These are phyloP conservation scores for Candida lessepsii DNA, from an alignment of 805 yeast species.

Conservation along the genomic window DNA sequence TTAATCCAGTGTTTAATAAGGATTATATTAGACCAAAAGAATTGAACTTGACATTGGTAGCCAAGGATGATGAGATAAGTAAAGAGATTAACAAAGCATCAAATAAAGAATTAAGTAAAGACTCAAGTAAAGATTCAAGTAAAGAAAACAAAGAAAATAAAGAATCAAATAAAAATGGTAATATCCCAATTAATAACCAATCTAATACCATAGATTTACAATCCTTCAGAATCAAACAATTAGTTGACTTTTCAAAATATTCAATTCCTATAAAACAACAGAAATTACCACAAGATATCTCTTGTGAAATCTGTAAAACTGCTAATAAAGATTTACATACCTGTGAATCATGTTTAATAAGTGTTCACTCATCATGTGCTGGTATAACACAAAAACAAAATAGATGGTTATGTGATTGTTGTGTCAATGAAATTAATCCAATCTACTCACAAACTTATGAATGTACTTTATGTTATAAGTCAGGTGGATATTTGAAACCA, in stretches of 20 bases:
- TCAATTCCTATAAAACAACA: neutral
- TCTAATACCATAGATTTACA: neutral
- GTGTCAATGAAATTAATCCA: slow-evolving; percentile 70
- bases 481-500: slow-evolving; percentile 65
- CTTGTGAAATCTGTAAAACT: slow-evolving; percentile 4
- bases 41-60: slow-evolving; percentile 10
- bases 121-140: too few species aligned
- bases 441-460: slow-evolving; percentile 52
- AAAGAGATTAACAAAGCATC: too few species aligned
- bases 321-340: slow-evolving; percentile 38
- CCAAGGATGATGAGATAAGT: too few species aligned
- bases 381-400: slow-evolving; percentile 39
- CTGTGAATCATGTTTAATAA: slow-evolving; percentile 67
- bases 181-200: too few species aligned
- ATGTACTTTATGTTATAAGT: slow-evolving; percentile 64
- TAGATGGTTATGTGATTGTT: slow-evolving; percentile 79
- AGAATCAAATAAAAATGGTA: too few species aligned
- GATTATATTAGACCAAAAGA: slow-evolving; percentile 20
- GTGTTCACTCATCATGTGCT: slow-evolving; percentile 69
- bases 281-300: neutral
- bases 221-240: slow-evolving; percentile 22
- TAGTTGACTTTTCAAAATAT: slow-evolving; percentile 21
- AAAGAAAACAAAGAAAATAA: too few species aligned
- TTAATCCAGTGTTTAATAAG: slow-evolving; percentile 23
- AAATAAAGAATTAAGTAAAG: too few species aligned